Base-by-base conservation (phyloP, 345 rosid genomes). In the Syzygium aromaticum region DNA sequence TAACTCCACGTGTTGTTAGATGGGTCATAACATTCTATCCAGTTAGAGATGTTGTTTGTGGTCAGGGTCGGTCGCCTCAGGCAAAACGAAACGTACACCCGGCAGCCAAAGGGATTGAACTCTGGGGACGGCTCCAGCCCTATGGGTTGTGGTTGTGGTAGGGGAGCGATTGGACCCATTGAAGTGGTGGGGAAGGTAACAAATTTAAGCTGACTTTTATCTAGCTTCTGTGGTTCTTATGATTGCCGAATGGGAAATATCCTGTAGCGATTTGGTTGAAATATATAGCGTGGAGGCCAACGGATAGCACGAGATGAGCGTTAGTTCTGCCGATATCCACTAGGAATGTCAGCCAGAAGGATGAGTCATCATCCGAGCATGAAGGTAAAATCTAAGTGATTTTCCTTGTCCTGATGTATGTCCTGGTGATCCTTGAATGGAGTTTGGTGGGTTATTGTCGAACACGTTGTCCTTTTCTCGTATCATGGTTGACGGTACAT, bases 21-120 rank as follows among this genome's bases (percentile, higher is more conserved):
- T 7, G 94, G 95, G 46, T 92, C 61, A 84, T 90, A 94, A 64
- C 91, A 61, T 13, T 92, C 94, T 27, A 94, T 90, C 91, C 92
- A 91, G 49, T 63, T 87, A 30, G 92, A 93, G 14, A 91, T 90
- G 57, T 80, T 27, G 40, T n/a, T 30, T 16, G 85, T 16, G 46
- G 59, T 28, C 5, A 85, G 59, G 22, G 67, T 46, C 23, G 78
- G 88, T n/a, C 91, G 89, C 23, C 86, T 90, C 1, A 51, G 87
- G 85, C 93, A 91, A 84, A 94, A 92, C 2, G 91, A 90, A 8
- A 88, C 92, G 15, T 89, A 85, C 12, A 94, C 88, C 3, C 77
- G 77, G 51, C 89, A 73, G 0, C 57, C 14, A 12, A 91, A 84
- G 0, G 51, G 85, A 30, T 86, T 25, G 7, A 9, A 87, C 8